Evolutionary conservation across 2,329 filamentous ascomycete species (phyloP), one percentile per base, ranked within the genome.

Genomic region (Colletotrichum brevisporum): DNA sequence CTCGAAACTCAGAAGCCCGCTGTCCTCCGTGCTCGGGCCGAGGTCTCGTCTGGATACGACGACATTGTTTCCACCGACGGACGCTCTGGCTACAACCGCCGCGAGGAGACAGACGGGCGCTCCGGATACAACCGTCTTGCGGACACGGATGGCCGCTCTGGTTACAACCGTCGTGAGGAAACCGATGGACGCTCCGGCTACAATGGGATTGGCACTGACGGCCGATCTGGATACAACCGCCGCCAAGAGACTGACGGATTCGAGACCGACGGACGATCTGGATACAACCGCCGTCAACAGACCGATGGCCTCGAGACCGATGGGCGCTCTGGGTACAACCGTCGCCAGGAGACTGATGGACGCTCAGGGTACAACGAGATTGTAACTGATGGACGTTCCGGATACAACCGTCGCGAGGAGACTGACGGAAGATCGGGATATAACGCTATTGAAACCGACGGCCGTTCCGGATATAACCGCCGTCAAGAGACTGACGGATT

Each of bases 71-170:
- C 60, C 15, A 39, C 26, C 3, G 48, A 52, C 10, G 58, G 58
- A 3, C 58, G 48, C 9, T 61, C 58, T 8, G 59, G 59, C 9
- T 63, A 63, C 41, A 63, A 63, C 9, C 50, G 59, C 5, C 39
- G 50, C 1, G 56, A 50, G 4, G 36, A 62, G 16, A n/a, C 10
- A 5, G 48, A 45, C 4, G 50, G 50, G 1, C 39, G 36, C 2
- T 62, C 59, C 1, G 59, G 59, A 3, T 53, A 54, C 39, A 53
- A 62, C 24, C 53, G 21, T 10, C 24, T 47, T 1, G 16, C n/a
- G 12, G 18, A 8, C 3, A 31, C 27, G 27, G 27, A 61, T 9
- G 58, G 48, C 2, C 58, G 48, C 2, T 61, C 58, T 8, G 41
- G 50, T 3, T 62, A 62, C 26, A 62, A 62, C 15, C 50, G 59